phyloP scores from a whole-genome alignment of 2,329 filamentous ascomycete genomes.

The Pseudophaeomoniella oleicola region DNA sequence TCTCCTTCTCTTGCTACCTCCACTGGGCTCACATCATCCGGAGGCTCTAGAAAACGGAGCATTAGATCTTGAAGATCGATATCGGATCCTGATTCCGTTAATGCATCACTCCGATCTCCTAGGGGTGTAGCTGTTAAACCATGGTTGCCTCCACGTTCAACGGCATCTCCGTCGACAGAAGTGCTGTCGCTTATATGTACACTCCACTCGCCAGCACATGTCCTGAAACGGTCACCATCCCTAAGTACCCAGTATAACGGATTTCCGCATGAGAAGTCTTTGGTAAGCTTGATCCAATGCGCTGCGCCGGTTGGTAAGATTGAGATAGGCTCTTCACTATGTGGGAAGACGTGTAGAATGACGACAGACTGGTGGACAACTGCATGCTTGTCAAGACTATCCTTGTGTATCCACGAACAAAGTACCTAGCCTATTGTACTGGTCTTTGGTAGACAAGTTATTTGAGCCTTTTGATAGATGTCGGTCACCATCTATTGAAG shows the following conservation, averaged over 20 bases:
- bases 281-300: background rate
- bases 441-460: too few relatives aligned
- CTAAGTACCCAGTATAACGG: background rate
- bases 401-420: background rate
- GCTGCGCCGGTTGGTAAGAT: background rate
- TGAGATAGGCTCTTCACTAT: background rate
- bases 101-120: too few relatives aligned
- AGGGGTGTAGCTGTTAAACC: too few relatives aligned
- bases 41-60: background rate
- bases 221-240: background rate
- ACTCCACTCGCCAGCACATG: background rate
- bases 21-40: too few relatives aligned
- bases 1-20: too few relatives aligned
- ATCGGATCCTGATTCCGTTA: too few relatives aligned
- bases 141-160: too few relatives aligned
- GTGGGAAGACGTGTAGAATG: background rate
- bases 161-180: background rate
- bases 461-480: too few relatives aligned
- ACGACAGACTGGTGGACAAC: background rate
- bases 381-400: background rate
- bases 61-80: background rate
- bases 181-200: background rate
- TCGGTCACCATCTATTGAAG: too few relatives aligned
- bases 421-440: conserved; percentile 31
- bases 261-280: background rate